These are phyloP conservation scores for Prunus kanzakura DNA, from an alignment of 306 rosid species.

Conservation along the genomic window DNA sequence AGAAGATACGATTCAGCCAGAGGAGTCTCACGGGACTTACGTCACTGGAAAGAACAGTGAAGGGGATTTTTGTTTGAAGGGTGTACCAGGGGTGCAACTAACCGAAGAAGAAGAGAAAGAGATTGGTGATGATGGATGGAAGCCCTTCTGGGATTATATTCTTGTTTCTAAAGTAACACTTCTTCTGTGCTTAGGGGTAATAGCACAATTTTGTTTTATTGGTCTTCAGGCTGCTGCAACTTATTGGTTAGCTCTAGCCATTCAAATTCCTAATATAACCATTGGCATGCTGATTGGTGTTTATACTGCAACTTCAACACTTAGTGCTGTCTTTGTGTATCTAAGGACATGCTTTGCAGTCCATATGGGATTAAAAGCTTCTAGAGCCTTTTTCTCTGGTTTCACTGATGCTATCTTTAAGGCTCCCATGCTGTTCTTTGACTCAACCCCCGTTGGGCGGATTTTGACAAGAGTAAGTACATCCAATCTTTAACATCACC, in stretches of 20 bases:
- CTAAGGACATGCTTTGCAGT: conserved; percentile 39
- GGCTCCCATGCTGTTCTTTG: conserved; percentile 89
- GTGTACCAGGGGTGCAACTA: conserved; percentile 40
- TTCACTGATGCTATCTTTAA: conserved; percentile 61
- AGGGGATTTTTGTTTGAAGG: conserved; percentile 30
- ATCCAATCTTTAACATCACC: background rate
- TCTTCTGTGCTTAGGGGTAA: conserved; percentile 27
- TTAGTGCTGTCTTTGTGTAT: conserved; percentile 42
- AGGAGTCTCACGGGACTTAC: conserved; percentile 22
- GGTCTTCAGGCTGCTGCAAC: conserved; percentile 50
- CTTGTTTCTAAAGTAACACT: conserved; percentile 34
- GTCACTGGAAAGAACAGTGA: conserved; percentile 26
- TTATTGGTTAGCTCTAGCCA: conserved; percentile 71
- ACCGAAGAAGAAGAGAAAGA: conserved; percentile 71
- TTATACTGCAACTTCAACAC: conserved; percentile 48
- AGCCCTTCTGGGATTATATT: conserved; percentile 62
- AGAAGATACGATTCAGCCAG: conserved; percentile 12
- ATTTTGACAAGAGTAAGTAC: conserved; percentile 71
- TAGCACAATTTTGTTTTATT: conserved; percentile 35
- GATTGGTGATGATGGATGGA: conserved; percentile 72
- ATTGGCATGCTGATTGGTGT: conserved; percentile 44
- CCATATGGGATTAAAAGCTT: conserved; percentile 67
- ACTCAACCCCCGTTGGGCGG: conserved; percentile 76
- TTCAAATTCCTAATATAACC: conserved; percentile 47
- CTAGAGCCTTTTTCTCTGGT: conserved; percentile 55